These are phyloP conservation scores for Dichotomocladium elegans DNA, from an alignment of 371 early-diverging fungal species.

Conservation along the genomic window DNA sequence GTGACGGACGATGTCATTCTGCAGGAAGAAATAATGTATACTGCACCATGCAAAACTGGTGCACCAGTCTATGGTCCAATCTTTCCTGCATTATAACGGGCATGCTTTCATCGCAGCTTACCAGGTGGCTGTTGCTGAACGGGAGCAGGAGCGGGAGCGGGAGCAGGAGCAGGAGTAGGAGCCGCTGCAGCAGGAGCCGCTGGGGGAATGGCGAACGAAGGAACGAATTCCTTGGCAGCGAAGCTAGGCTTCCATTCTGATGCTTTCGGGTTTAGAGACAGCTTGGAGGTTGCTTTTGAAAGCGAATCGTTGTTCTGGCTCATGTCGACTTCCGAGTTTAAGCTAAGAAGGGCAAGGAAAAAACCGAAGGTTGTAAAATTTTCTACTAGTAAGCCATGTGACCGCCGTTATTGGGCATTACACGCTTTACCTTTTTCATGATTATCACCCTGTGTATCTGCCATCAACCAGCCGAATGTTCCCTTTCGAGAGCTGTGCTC, in stretches of 20 bases:
- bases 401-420: too few species aligned
- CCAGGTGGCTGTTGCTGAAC: background rate
- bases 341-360: background rate
- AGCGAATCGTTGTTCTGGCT: conserved; percentile 20
- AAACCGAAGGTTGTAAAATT: too few species aligned
- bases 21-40: too few species aligned
- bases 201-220: conserved; percentile 14
- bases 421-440: too few species aligned
- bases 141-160: background rate
- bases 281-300: conserved; percentile 18
- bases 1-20: too few species aligned
- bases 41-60: conserved; percentile 3
- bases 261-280: conserved; percentile 29
- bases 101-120: background rate
- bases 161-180: conserved; percentile 10
- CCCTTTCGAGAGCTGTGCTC: too few species aligned
- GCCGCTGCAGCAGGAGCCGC: conserved; percentile 11
- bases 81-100: conserved; percentile 29
- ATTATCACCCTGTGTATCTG: too few species aligned
- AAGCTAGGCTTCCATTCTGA: conserved; percentile 33
- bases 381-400: too few species aligned
- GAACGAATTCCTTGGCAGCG: conserved; percentile 26
- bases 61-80: conserved; percentile 11
- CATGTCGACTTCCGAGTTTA: conserved; percentile 4
- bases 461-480: too few species aligned